phyloP scores from a whole-genome alignment of 495 filamentous ascomycete genomes.

The Penicillium crystallinum region DNA sequence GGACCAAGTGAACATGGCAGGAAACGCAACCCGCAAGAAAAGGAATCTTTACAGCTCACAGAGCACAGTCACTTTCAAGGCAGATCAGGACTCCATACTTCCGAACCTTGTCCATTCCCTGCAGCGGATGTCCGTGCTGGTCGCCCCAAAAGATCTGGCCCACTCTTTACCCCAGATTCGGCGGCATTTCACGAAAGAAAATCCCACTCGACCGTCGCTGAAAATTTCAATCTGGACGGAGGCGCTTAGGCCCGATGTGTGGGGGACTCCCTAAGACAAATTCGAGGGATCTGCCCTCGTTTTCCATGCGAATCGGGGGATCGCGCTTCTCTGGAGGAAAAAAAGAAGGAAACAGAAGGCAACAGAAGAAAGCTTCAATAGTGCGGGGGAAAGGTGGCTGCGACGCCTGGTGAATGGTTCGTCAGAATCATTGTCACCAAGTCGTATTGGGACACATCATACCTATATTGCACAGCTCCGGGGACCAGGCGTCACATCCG shows the following conservation, averaged over 20 bases:
- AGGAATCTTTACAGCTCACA: neutral
- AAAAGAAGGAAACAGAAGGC: neutral
- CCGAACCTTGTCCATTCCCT: conserved; percentile 25
- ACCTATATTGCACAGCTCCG: neutral
- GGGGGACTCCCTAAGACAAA: neutral
- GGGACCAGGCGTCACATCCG: neutral
- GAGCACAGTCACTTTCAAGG: too few species aligned
- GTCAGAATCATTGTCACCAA: neutral
- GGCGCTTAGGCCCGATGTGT: neutral
- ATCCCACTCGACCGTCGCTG: neutral
- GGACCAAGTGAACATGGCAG: neutral
- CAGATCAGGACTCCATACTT: conserved; percentile 1
- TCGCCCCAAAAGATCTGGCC: conserved; percentile 34
- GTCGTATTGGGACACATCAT: neutral
- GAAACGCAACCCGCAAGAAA: neutral
- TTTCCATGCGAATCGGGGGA: too few species aligned
- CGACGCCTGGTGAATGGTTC: neutral
- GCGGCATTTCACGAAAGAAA: conserved; percentile 14
- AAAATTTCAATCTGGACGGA: conserved; percentile 12
- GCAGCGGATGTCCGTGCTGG: conserved; percentile 39
- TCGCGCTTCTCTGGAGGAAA: neutral
- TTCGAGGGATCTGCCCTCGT: neutral
- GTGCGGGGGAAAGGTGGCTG: neutral
- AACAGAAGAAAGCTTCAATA: neutral
- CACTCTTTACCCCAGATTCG: conserved; percentile 43